phyloP scores from a whole-genome alignment of 176 grass and related monocot genomes.

The Calamus simplicifolius region DNA sequence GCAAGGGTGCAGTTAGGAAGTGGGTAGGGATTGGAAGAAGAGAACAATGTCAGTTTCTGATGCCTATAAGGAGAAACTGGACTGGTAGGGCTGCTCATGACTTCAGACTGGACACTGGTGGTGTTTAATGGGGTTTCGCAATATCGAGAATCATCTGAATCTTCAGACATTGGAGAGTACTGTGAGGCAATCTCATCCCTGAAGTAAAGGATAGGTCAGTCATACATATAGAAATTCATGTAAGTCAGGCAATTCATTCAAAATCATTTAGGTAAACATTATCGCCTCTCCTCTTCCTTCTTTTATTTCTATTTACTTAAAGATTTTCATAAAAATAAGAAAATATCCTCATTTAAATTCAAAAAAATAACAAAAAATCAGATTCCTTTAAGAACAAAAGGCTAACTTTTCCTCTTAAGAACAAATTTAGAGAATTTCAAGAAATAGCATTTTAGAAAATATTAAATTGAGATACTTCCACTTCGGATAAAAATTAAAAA shows the following conservation, averaged over 20 bases:
- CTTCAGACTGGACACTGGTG: slow-evolving; percentile 34
- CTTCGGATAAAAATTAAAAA: too few species aligned
- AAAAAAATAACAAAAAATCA: too few species aligned
- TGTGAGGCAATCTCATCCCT: slow-evolving; percentile 84
- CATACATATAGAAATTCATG: neutral
- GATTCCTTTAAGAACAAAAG: too few species aligned
- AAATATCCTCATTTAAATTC: too few species aligned
- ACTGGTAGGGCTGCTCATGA: slow-evolving; percentile 49
- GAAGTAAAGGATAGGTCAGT: slow-evolving; percentile 15
- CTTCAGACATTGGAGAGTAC: slow-evolving; percentile 96
- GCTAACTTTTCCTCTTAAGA: too few species aligned
- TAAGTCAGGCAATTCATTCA: neutral
- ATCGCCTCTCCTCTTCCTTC: too few species aligned
- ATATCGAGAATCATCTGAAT: slow-evolving; percentile 72
- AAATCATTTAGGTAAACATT: too few species aligned
- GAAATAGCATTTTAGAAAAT: too few species aligned
- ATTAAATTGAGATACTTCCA: too few species aligned
- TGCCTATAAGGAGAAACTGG: slow-evolving; percentile 59
- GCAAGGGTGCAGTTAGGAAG: slow-evolving; percentile 59
- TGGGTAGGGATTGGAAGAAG: slow-evolving; percentile 27
- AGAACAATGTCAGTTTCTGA: slow-evolving; percentile 32
- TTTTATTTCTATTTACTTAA: too few species aligned
- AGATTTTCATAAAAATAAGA: too few species aligned
- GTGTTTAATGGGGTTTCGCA: slow-evolving; percentile 55
- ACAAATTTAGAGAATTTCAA: too few species aligned